These are phyloP conservation scores for Cetradonia linearis DNA, from an alignment of 495 filamentous ascomycete genomes.

Conservation along the genomic window DNA sequence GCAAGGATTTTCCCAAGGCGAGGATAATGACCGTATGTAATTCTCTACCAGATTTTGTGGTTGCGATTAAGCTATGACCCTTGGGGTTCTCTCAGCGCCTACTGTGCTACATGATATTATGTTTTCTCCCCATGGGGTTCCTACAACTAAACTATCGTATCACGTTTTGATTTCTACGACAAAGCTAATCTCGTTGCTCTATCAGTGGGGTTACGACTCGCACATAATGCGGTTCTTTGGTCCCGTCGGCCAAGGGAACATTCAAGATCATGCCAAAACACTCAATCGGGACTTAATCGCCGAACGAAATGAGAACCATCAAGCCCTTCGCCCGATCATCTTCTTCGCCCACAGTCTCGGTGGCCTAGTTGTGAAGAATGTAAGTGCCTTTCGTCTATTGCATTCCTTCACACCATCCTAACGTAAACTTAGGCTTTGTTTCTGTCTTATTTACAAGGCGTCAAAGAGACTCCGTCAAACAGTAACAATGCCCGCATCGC, in stretches of 20 bases:
- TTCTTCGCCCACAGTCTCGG: slow-evolving; percentile 8
- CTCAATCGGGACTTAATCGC: neutral
- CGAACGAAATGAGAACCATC: neutral
- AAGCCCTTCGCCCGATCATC: slow-evolving; percentile 2
- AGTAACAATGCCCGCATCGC: neutral
- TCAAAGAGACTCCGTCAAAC: neutral
- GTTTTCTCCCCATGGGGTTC: too few species aligned
- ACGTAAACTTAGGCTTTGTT: neutral
- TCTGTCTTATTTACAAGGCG: neutral
- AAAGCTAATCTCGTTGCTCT: neutral
- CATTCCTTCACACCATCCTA: neutral
- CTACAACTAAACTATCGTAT: too few species aligned
- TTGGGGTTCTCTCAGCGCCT: too few species aligned
- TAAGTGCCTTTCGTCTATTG: neutral
- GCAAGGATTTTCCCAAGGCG: neutral
- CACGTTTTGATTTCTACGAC: neutral
- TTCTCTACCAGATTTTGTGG: too few species aligned
- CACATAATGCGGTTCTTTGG: neutral
- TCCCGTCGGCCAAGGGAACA: neutral
- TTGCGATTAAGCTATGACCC: too few species aligned
- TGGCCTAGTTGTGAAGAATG: slow-evolving; percentile 6
- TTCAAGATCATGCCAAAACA: slow-evolving; percentile 2
- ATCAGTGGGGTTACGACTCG: neutral
- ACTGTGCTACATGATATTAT: too few species aligned
- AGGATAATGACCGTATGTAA: neutral